Base-by-base conservation (phyloP, 176 grass and related monocot species). In the Oryza glaberrima region DNA sequence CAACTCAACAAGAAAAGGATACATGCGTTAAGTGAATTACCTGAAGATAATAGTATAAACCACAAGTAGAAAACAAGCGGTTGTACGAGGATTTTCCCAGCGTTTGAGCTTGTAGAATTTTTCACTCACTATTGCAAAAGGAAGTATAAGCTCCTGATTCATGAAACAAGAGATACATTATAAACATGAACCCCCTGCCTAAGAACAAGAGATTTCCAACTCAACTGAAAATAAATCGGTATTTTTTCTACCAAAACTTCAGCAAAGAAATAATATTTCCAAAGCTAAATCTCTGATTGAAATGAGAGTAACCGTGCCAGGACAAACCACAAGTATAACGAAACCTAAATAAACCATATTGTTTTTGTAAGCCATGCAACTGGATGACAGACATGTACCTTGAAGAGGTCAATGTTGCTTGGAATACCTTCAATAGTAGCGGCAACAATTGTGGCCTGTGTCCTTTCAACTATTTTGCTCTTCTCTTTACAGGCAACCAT, bases 361-460 rank as follows among this genome's bases (percentile, higher is more conserved):
- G 6, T 64, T 76, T 64, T 45, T 51, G 56, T 71, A 85, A 61
- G 26, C 30, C 49, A 74, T 77, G 65, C 70, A 75, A 75, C 52
- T 63, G 36, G 54, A 75, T 81, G 65, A 81, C 79, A 81, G 43
- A 60, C 63, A 78, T 66, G 43, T 88, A 98, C 89, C 96, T 98
- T 98, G 94, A 98, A 98, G 87, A 98, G 93, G 82, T 95, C 93
- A 85, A 98, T 98, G 85, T 98, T 98, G 85, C 93, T 94, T 87
- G 96, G 96, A 88, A 98, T 98, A 80, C 96, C 96, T 98, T 98
- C 78, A 40, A 98, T 92, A 75, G 91, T 95, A 77, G 96, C 96
- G 67, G 96, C 96, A 87, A 90, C 89, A 89, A 98, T 94, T 82
- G 96, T 98, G 2, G 91, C 96, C 32, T 84, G 87, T 83, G 91